These are phyloP conservation scores for Colletotrichum cordylinicola DNA, from an alignment of 2,329 filamentous ascomycete genomes.

Conservation along the genomic window DNA sequence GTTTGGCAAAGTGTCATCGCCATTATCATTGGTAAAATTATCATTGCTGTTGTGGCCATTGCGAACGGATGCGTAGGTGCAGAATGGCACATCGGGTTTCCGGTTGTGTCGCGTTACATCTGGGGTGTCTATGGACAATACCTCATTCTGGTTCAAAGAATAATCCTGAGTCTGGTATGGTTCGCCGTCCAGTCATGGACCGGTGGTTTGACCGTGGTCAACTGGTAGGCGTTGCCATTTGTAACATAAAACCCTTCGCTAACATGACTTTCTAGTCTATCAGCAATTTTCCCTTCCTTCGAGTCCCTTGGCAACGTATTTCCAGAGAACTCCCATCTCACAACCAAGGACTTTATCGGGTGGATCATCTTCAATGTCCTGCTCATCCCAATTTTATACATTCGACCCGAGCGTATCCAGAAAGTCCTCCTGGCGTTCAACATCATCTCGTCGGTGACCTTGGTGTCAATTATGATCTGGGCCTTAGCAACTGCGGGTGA, in stretches of 20 bases:
- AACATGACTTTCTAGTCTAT: slow-evolving; percentile 20
- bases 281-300: slow-evolving; percentile 31
- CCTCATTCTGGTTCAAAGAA: slow-evolving; percentile 42
- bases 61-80: slow-evolving; percentile 10
- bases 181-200: slow-evolving; percentile 39
- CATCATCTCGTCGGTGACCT: slow-evolving; percentile 31
- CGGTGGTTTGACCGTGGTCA: slow-evolving; percentile 27
- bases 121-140: slow-evolving; percentile 47
- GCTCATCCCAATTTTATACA: slow-evolving; percentile 44
- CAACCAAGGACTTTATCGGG: slow-evolving; percentile 32
- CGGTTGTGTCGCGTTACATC: slow-evolving; percentile 42
- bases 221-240: background rate
- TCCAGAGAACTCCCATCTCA: slow-evolving; percentile 26
- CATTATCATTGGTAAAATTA: slow-evolving; percentile 12
- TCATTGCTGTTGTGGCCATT: slow-evolving; percentile 15
- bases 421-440: slow-evolving; percentile 32
- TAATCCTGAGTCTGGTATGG: slow-evolving; percentile 44
- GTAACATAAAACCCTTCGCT: background rate
- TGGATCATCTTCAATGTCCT: slow-evolving; percentile 32
- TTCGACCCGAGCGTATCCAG: slow-evolving; percentile 46
- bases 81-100: slow-evolving; percentile 47
- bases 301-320: slow-evolving; percentile 28
- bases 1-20: slow-evolving; percentile 19
- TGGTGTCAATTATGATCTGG: slow-evolving; percentile 41
- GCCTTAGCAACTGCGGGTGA: slow-evolving; percentile 36